Percentiles rank a stretch among this genome's conserved stretches.
phyloP scores from a whole-genome alignment of 352 stramenopile species.

The Globisporangium okanoganense region DNA sequence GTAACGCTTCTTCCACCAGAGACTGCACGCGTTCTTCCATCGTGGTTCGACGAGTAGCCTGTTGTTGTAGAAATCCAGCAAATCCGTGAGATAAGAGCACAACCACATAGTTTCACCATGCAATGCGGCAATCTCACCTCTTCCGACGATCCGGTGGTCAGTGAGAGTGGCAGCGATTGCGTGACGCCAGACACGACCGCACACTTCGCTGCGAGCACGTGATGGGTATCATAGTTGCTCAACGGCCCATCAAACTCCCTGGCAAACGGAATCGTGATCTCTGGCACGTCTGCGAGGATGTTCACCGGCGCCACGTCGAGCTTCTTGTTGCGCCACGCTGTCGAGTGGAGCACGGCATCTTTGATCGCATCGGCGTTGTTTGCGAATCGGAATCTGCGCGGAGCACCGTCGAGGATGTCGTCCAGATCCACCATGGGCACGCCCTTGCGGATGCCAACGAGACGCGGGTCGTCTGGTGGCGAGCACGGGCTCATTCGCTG shows the following conservation, averaged over 20 bases:
- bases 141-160: constrained; percentile 19
- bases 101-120: not conserved
- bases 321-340: constrained; percentile 52
- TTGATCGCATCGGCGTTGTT: constrained; percentile 38
- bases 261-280: constrained; percentile 30
- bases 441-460: constrained; percentile 16
- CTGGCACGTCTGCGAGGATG: constrained; percentile 28
- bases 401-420: constrained; percentile 10
- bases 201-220: constrained; percentile 28
- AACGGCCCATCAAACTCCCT: constrained; percentile 32
- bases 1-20: constrained; percentile 38
- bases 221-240: constrained; percentile 28
- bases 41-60: constrained; percentile 16
- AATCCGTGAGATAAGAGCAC: not conserved
- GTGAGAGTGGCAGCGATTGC: constrained; percentile 18
- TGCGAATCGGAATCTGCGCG: constrained; percentile 21
- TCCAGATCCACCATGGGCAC: constrained; percentile 24
- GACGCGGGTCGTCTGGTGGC: constrained; percentile 26
- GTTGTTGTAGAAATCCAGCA: not conserved
- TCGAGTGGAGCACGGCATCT: constrained; percentile 49
- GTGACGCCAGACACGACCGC: constrained; percentile 18
- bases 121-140: constrained; percentile 4
- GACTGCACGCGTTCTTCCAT: constrained; percentile 28
- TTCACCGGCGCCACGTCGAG: constrained; percentile 32
- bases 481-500: constrained; percentile 46